Conservation (phyloP, 208 protist species). For the Acanthamoeba triangularis region DNA sequence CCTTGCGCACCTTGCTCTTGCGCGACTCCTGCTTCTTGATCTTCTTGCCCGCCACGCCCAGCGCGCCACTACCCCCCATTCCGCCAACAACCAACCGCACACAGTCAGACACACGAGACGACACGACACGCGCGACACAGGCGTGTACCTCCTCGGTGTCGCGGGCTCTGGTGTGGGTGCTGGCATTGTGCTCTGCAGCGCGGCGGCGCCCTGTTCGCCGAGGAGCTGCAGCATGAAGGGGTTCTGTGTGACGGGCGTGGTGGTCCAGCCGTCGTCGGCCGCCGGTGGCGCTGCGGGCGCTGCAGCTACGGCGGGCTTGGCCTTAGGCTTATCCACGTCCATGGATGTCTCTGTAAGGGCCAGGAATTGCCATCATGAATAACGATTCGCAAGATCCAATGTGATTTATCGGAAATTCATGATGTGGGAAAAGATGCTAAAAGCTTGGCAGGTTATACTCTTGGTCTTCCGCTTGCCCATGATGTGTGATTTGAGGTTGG, state of each 20-base stretch:
- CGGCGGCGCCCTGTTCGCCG: not conserved
- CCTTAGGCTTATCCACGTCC: constrained; percentile 3
- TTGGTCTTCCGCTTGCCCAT: no score
- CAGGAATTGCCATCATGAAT: no score
- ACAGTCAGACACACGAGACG: not conserved
- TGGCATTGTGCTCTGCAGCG: constrained; percentile 25
- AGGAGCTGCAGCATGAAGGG: constrained; percentile 55
- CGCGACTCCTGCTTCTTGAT: constrained; percentile 64
- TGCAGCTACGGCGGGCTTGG: not conserved
- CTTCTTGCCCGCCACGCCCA: constrained; percentile 54
- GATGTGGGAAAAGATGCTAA: no score
- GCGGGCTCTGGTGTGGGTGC: not conserved
- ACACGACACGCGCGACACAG: not conserved
- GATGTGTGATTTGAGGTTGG: no score
- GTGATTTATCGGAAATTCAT: no score
- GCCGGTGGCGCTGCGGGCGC: not conserved
- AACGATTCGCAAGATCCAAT: no score
- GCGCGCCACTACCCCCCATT: not conserved
- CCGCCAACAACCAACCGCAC: not conserved
- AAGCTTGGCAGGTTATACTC: no score
- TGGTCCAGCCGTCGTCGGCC: constrained; percentile 36
- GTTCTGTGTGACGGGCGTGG: constrained; percentile 18
- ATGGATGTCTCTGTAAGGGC: not conserved
- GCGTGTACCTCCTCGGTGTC: not conserved
- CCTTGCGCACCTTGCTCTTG: constrained; percentile 53